Percentiles rank a stretch among this genome's conserved stretches.
Evolutionary conservation across 352 stramenopile species (phyloP).

Genomic region (Globisporangium apiculatum): DNA sequence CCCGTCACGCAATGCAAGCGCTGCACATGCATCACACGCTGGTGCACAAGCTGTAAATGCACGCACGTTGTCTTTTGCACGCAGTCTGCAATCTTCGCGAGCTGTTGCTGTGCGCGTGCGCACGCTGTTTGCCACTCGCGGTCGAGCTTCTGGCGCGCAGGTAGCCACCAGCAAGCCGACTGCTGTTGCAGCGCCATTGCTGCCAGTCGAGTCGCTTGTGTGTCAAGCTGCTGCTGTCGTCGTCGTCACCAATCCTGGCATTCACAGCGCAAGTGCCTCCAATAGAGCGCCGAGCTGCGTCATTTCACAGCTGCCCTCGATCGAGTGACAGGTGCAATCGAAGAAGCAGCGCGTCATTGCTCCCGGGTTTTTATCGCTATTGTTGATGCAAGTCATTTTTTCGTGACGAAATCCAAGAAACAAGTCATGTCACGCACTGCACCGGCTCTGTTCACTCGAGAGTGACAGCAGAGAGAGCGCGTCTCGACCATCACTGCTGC

Average conservation of each 20-base stretch:
- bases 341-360: neutral
- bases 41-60: neutral
- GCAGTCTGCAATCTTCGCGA: constrained; percentile 59
- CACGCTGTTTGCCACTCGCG: constrained; percentile 51
- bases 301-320: no score
- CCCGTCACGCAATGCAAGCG: no score
- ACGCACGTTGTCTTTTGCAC: constrained; percentile 71
- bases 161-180: constrained; percentile 58
- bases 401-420: no score
- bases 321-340: no score
- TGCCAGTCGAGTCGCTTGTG: neutral
- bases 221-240: neutral
- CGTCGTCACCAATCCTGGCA: no score
- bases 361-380: no score
- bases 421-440: no score
- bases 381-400: no score
- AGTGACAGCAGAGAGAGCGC: no score
- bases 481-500: no score
- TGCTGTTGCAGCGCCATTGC: constrained; percentile 6
- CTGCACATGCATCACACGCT: neutral
- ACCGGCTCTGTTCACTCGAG: no score
- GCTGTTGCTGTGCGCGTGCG: constrained; percentile 43
- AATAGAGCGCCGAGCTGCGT: neutral
- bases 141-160: constrained; percentile 51
- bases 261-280: no score